Percentiles rank a stretch among this genome's conserved stretches.
Conservation (phyloP, 345 rosid genomes). For the Capsella bursapastoris region DNA sequence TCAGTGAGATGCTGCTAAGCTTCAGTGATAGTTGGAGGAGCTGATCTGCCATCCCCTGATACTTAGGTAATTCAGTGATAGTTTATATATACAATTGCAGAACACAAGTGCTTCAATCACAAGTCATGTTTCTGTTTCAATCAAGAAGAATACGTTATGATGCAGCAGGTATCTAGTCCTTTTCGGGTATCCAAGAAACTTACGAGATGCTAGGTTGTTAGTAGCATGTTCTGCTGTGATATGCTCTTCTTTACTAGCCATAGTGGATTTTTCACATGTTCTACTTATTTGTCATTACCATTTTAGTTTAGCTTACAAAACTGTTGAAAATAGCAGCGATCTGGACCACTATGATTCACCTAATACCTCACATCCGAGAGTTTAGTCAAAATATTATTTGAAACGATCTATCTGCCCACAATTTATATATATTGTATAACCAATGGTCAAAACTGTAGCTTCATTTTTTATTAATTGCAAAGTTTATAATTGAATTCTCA, state of each 20-base stretch:
- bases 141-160: no score
- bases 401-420: constrained; percentile 37
- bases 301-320: constrained; percentile 6
- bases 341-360: constrained; percentile 27
- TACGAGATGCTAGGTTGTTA: constrained; percentile 2
- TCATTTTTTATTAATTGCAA: constrained; percentile 1
- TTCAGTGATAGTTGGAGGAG: no score
- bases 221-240: constrained; percentile 1
- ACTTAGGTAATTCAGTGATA: no score
- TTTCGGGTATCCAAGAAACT: not conserved
- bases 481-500: constrained; percentile 11
- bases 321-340: not conserved
- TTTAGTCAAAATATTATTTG: constrained; percentile 38
- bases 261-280: constrained; percentile 24
- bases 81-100: no score
- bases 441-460: constrained; percentile 22
- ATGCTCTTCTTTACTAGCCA: not conserved
- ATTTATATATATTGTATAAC: not conserved
- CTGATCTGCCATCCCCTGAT: no score
- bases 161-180: no score
- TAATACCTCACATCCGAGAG: constrained; percentile 25
- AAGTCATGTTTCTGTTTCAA: no score
- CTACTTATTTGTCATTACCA: not conserved
- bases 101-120: no score
- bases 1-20: no score